Evolutionary conservation across 805 yeast species (phyloP), one percentile per base, ranked within the genome.

Genomic region (Kodamaea kaohsiungensis): DNA sequence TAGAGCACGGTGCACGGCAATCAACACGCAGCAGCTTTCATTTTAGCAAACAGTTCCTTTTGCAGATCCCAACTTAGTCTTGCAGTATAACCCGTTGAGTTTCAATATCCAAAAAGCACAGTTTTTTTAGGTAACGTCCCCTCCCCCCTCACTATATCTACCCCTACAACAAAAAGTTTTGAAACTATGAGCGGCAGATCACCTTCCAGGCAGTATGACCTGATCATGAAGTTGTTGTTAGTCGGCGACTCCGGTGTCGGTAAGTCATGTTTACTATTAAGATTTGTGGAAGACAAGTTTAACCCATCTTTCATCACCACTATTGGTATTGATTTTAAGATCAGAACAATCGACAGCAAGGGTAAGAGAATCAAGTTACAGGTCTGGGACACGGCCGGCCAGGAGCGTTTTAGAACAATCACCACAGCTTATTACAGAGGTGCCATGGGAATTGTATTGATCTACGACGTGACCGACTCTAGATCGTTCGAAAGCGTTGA

Each of bases 361-460:
- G 97, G 97, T 52, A 89, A 89, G 73, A 88, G 88, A 60, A 89
- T 95, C 73, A 95, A 95, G 76, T 82, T 93, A 68, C 99, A 95
- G 72, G 89, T 93, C 45, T 88, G 97, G 97, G 97, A 91, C 70
- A 91, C 97, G 42, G 97, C 97, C 0, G 97, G 97, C n/a, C 97
- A 91, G 75, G 97, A 91, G 71, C 81, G 97, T 66, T 91, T 91
- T 77, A 84, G 97, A 75, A 90, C 97, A 43, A 91, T 91, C 75
- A 92, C 95, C 48, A 88, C 95, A n/a, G 93, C 96, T 0, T 89
- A 89, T 72, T 89, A 89, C 73, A 84, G 96, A 71, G 96, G 96
- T 54, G 95, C 96, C 54, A 86, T 87, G 86, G 96, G 96, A 59
- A 88, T 89, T 64, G 86, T 88, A 49, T 80, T 89, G 65, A 91